These are phyloP conservation scores for Globisporangium sylvaticum DNA, from an alignment of 352 stramenopile genomes.

Conservation along the genomic window DNA sequence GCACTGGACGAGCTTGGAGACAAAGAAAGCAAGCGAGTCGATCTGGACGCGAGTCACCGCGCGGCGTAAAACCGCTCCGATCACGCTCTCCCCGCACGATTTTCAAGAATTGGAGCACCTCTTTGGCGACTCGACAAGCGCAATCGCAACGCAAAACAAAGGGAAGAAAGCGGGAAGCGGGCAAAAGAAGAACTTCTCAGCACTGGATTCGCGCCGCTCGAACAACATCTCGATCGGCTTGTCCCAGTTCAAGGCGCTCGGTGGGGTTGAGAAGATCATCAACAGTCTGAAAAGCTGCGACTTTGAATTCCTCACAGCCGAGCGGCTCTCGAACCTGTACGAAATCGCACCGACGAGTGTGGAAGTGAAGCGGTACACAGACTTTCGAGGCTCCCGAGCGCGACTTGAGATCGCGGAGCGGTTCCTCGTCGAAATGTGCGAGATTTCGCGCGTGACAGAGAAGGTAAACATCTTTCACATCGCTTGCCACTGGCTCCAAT, in stretches of 20 bases:
- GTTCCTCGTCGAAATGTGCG: constrained; percentile 73
- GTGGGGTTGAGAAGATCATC: constrained; percentile 47
- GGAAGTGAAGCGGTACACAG: constrained; percentile 65
- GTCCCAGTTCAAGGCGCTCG: constrained; percentile 65
- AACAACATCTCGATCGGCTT: constrained; percentile 83
- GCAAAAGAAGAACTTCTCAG: constrained; percentile 47
- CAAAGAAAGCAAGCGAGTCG: constrained; percentile 46
- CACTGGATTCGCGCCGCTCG: constrained; percentile 63
- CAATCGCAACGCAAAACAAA: constrained; percentile 3
- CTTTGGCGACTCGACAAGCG: constrained; percentile 37
- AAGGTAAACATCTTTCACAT: constrained; percentile 34
- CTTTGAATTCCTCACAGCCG: constrained; percentile 54
- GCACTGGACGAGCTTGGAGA: constrained; percentile 74
- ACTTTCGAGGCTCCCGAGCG: constrained; percentile 53
- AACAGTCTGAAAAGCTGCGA: constrained; percentile 44
- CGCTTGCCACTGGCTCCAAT: neutral
- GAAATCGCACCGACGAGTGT: constrained; percentile 67
- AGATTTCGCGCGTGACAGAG: constrained; percentile 60
- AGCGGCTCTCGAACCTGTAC: constrained; percentile 52
- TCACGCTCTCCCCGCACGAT: constrained; percentile 65
- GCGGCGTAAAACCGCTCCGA: constrained; percentile 59
- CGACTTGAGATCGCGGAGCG: constrained; percentile 52
- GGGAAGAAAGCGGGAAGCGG: constrained; percentile 14
- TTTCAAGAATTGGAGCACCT: constrained; percentile 54
- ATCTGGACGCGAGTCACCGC: constrained; percentile 74